Evolutionary conservation across 2,329 filamentous ascomycete species (phyloP).

Genomic region (Helotiales sp.): DNA sequence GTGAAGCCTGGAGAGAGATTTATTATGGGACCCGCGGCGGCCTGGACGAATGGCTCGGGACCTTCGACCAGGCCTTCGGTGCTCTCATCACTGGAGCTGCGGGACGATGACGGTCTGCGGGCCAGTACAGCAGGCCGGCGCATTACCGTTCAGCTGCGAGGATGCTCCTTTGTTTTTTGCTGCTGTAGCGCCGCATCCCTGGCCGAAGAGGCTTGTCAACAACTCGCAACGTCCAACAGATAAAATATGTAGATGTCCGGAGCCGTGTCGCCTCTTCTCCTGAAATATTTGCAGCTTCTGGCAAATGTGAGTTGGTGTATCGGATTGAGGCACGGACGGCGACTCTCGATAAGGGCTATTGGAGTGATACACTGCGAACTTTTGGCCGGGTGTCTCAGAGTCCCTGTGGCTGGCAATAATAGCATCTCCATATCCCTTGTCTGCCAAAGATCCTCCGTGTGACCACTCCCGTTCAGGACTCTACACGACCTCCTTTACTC

Average conservation of each 20-base stretch:
- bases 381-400: slow-evolving; percentile 23
- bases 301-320: slow-evolving; percentile 19
- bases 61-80: not conserved
- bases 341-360: slow-evolving; percentile 21
- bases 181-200: not conserved
- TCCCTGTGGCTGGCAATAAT: slow-evolving; percentile 15
- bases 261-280: not conserved
- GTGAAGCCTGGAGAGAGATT: slow-evolving; percentile 21
- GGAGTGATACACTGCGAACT: slow-evolving; percentile 21
- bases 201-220: not conserved
- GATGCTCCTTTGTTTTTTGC: not conserved
- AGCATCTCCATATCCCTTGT: slow-evolving; percentile 7
- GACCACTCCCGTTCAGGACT: slow-evolving; percentile 21
- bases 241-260: not conserved
- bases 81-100: not conserved
- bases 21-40: slow-evolving; percentile 7
- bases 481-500: slow-evolving; percentile 2
- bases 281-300: not conserved
- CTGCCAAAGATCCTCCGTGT: slow-evolving; percentile 21
- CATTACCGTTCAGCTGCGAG: not conserved
- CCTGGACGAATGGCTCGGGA: not conserved
- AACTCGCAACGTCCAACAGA: not conserved
- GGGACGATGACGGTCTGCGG: too few relatives aligned
- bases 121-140: slow-evolving; percentile 1
- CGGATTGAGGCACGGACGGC: slow-evolving; percentile 22